These are phyloP conservation scores for Schizopora paradoxa DNA, from an alignment of 1,284 basidiomycete genomes.

Conservation along the genomic window DNA sequence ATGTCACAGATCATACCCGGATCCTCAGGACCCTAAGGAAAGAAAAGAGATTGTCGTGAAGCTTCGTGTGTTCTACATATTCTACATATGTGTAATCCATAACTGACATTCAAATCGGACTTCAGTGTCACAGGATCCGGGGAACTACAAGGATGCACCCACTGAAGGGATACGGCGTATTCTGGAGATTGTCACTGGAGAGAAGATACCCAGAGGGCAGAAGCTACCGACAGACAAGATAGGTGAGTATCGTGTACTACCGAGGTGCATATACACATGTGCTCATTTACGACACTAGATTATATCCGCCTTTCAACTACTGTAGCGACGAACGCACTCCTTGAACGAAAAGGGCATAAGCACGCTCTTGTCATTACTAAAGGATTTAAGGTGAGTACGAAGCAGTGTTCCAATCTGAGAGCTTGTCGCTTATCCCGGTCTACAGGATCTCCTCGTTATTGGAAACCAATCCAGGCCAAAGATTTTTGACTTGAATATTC, in stretches of 20 bases:
- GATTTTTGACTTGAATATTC: constrained; percentile 86
- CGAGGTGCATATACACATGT: constrained; percentile 5
- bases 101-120: neutral
- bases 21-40: constrained; percentile 52
- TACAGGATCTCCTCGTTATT: constrained; percentile 76
- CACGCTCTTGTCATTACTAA: constrained; percentile 91
- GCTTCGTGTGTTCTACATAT: constrained; percentile 47
- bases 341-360: constrained; percentile 90
- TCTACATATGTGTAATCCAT: constrained; percentile 3
- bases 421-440: constrained; percentile 22
- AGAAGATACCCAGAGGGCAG: constrained; percentile 58
- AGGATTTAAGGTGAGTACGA: constrained; percentile 60
- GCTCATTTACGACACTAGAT: constrained; percentile 41
- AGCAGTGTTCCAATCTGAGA: constrained; percentile 25
- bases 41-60: constrained; percentile 77
- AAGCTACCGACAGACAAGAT: constrained; percentile 80
- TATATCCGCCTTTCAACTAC: constrained; percentile 93
- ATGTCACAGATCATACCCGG: constrained; percentile 63
- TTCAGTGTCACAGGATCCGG: constrained; percentile 78
- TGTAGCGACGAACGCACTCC: constrained; percentile 92
- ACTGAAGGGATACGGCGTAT: constrained; percentile 93
- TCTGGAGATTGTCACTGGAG: constrained; percentile 71
- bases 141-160: constrained; percentile 90
- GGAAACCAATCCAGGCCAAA: constrained; percentile 90
- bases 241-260: constrained; percentile 44